Conservation (phyloP, 164 flowering plant genomes). For the Brasenia schreberi region DNA sequence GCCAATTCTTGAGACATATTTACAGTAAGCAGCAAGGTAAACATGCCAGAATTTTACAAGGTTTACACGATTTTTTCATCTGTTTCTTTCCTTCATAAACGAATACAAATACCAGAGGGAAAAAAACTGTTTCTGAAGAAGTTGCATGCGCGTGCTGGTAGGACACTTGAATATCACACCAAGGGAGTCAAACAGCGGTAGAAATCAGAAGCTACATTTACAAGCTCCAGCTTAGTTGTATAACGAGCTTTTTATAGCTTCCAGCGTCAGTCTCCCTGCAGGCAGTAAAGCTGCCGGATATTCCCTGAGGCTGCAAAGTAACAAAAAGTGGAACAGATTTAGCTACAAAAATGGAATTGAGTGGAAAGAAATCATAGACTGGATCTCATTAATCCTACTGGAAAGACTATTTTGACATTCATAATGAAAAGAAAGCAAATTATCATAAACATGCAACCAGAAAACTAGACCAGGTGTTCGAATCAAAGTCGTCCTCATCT, state of each 20-base stretch:
- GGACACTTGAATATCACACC: not conserved
- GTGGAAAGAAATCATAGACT: too few relatives aligned
- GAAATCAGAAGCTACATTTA: not conserved
- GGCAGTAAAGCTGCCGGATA: constrained; percentile 87
- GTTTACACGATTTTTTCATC: not conserved
- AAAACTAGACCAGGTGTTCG: too few relatives aligned
- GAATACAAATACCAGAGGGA: not conserved
- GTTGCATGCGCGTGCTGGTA: not conserved
- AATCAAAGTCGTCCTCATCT: too few relatives aligned
- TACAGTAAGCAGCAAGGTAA: not conserved
- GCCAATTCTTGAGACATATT: not conserved
- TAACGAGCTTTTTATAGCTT: not conserved
- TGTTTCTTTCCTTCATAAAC: not conserved
- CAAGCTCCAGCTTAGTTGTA: not conserved
- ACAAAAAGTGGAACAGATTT: not conserved
- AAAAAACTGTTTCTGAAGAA: too few relatives aligned
- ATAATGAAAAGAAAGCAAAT: not conserved
- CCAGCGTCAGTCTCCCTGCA: constrained; percentile 53
- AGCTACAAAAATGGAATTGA: too few relatives aligned
- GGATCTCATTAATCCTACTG: too few relatives aligned
- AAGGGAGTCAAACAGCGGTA: not conserved
- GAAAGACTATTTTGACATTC: not conserved
- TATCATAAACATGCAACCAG: too few relatives aligned
- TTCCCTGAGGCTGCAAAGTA: constrained; percentile 74
- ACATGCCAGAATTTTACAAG: not conserved